Evolutionary conservation across 1,139 yeast genomes (phyloP).

Genomic region (Candida buenavistaensis): DNA sequence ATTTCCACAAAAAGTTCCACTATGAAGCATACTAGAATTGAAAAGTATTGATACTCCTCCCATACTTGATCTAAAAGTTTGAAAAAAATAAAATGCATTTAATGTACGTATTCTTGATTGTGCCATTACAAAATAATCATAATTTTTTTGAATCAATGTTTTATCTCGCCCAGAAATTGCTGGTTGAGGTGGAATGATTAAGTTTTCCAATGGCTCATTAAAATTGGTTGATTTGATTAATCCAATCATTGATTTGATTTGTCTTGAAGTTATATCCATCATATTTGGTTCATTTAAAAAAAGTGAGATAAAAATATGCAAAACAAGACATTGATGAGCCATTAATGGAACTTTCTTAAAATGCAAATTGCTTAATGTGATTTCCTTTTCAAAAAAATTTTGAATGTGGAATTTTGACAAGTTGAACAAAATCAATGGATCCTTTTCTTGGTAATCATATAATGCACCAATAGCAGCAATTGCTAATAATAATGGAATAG

Average conservation of each 20-base stretch:
- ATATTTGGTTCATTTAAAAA: conserved; percentile 76
- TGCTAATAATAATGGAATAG: conserved; percentile 74
- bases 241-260: conserved; percentile 75
- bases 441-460: conserved; percentile 76
- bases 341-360: conserved; percentile 75
- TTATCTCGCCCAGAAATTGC: conserved; percentile 17
- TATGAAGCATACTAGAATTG: conserved; percentile 60
- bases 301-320: conserved; percentile 80
- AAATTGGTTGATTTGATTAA: conserved; percentile 75
- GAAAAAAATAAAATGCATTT: conserved; percentile 73
- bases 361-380: conserved; percentile 45
- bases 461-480: conserved; percentile 91
- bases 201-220: conserved; percentile 66
- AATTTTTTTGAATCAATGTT: conserved; percentile 40
- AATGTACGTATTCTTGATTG: conserved; percentile 87
- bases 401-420: conserved; percentile 78
- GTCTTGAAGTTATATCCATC: conserved; percentile 72
- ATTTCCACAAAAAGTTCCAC: conserved; percentile 73
- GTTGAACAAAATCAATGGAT: conserved; percentile 75
- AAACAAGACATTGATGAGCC: conserved; percentile 83
- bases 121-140: conserved; percentile 73
- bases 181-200: conserved; percentile 57
- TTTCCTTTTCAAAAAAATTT: conserved; percentile 63
- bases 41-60: conserved; percentile 58
- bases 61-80: conserved; percentile 67